A percentile compares a stretch with the other conserved stretches of the same genome.
These are phyloP conservation scores for Xylaria scruposa DNA, from an alignment of 495 filamentous ascomycete species.

Conservation along the genomic window DNA sequence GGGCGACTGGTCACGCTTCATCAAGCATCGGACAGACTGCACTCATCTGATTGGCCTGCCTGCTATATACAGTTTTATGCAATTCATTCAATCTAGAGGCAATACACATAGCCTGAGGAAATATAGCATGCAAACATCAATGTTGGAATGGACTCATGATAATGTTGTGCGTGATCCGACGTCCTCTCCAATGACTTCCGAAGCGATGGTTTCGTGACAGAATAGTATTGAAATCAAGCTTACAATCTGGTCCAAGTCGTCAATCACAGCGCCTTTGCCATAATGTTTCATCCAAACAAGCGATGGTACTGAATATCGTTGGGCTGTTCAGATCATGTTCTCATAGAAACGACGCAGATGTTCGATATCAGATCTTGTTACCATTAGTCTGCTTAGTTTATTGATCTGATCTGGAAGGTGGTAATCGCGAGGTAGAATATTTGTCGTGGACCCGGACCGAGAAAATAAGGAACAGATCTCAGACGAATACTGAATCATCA, in stretches of 20 bases:
- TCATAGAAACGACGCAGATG: too few relatives aligned
- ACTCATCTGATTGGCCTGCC: neutral
- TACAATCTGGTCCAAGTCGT: neutral
- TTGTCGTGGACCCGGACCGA: neutral
- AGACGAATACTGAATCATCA: neutral
- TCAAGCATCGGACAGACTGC: neutral
- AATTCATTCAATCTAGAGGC: neutral
- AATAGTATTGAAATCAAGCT: neutral
- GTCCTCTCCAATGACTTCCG: neutral
- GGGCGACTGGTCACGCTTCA: neutral
- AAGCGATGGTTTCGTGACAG: neutral
- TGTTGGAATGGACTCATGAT: neutral
- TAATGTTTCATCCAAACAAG: neutral
- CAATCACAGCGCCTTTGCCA: neutral
- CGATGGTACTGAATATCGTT: neutral
- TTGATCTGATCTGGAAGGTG: neutral
- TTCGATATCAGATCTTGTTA: neutral
- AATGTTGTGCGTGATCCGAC: neutral
- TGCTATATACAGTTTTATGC: neutral
- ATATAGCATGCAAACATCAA: neutral
- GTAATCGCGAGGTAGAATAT: neutral
- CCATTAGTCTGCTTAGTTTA: neutral
- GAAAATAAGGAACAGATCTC: neutral
- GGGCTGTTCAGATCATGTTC: neutral
- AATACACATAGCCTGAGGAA: neutral